Percentiles rank a stretch among this genome's conserved stretches.
phyloP scores from a whole-genome alignment of 2,329 filamentous ascomycete genomes.

The Zasmidium cellare region DNA sequence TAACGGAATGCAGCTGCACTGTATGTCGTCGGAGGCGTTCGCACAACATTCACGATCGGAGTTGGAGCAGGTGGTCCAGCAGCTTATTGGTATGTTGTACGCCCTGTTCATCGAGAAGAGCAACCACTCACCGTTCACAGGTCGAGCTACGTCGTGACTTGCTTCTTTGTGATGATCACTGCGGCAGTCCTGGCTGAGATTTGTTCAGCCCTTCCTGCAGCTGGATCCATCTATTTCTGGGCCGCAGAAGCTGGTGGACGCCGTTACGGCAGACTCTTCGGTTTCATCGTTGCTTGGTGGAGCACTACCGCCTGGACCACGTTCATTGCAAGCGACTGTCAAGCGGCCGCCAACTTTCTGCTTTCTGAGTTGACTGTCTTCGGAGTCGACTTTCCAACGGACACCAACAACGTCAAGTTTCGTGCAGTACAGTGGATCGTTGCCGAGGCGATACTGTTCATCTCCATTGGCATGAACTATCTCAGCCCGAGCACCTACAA shows the following conservation, averaged over 20 bases:
- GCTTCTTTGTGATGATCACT: slow-evolving; percentile 62
- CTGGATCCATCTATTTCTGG: slow-evolving; percentile 63
- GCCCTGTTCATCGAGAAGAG: not conserved
- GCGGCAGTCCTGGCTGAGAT: slow-evolving; percentile 62
- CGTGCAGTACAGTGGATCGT: slow-evolving; percentile 63
- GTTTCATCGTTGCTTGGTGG: slow-evolving; percentile 66
- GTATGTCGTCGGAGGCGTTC: slow-evolving; percentile 60
- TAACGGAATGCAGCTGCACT: slow-evolving; percentile 50
- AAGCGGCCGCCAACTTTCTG: slow-evolving; percentile 41
- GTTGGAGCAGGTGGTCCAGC: slow-evolving; percentile 62
- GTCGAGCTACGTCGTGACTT: slow-evolving; percentile 59
- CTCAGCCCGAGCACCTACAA: slow-evolving; percentile 44
- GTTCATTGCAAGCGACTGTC: slow-evolving; percentile 37
- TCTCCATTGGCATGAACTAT: slow-evolving; percentile 42
- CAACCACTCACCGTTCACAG: slow-evolving; percentile 41
- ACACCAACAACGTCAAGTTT: slow-evolving; percentile 56
- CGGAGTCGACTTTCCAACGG: slow-evolving; percentile 55
- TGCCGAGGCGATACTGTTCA: slow-evolving; percentile 45
- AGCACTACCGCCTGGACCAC: slow-evolving; percentile 63
- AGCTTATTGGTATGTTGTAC: slow-evolving; percentile 55
- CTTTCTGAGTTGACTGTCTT: slow-evolving; percentile 58
- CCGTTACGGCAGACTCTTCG: slow-evolving; percentile 56
- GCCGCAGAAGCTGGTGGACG: slow-evolving; percentile 60
- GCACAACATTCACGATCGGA: slow-evolving; percentile 63
- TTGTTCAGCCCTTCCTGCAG: slow-evolving; percentile 60